These are phyloP conservation scores for Backusella mclennaniae DNA, from an alignment of 192 early-diverging fungal species.

Conservation along the genomic window DNA sequence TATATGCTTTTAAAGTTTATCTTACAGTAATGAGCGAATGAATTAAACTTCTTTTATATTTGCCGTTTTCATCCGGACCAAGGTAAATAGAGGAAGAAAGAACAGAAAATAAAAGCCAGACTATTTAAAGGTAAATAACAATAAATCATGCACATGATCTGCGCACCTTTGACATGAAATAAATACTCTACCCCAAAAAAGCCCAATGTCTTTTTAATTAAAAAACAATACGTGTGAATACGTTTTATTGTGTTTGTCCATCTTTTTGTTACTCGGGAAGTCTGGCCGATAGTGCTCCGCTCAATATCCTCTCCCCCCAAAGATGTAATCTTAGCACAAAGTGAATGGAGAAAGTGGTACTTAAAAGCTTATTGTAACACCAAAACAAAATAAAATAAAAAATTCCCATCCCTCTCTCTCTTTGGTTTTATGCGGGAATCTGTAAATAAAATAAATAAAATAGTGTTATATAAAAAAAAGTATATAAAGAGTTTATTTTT, in stretches of 20 bases:
- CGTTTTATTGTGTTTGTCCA: neutral
- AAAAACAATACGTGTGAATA: neutral
- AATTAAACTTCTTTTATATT: neutral
- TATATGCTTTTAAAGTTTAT: neutral
- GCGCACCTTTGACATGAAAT: neutral
- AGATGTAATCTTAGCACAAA: neutral
- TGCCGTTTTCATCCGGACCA: neutral
- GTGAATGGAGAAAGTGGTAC: conserved; percentile 4
- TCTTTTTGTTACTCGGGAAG: neutral
- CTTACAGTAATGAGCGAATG: neutral
- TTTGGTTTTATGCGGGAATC: conserved; percentile 4
- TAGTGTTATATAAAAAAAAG: neutral
- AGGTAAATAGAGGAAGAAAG: neutral
- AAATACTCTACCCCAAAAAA: neutral
- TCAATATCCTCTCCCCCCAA: conserved; percentile 1
- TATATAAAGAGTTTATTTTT: conserved; percentile 1
- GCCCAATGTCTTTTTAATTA: neutral
- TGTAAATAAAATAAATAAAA: conserved; percentile 11
- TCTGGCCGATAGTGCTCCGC: neutral
- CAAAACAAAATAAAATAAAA: neutral
- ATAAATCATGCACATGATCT: neutral
- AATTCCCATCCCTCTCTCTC: conserved; percentile 8
- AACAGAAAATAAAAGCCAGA: neutral
- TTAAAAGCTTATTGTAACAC: conserved; percentile 7
- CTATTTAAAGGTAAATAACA: neutral